Percentiles rank a stretch among this genome's conserved stretches.
Conservation (phyloP, 306 rosid species). For the Quercus mongolica region DNA sequence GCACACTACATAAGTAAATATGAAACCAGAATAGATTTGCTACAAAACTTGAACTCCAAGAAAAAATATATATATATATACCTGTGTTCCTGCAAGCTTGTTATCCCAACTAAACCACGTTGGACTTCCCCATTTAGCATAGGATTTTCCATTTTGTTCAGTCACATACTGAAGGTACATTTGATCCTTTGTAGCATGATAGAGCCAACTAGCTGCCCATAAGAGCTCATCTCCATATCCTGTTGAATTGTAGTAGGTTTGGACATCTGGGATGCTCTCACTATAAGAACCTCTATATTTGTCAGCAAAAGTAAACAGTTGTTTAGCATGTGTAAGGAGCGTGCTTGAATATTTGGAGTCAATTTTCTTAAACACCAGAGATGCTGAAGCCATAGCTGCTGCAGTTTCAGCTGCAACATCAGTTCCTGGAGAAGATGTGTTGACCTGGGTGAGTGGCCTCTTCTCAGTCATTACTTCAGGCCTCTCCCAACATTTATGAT, state of each 20-base stretch:
- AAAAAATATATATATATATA: conserved; percentile 2
- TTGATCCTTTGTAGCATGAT: conserved; percentile 78
- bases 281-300: conserved; percentile 53
- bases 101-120: conserved; percentile 99
- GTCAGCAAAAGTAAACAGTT: conserved; percentile 81
- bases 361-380: conserved; percentile 71
- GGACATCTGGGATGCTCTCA: conserved; percentile 65
- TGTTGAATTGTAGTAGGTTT: conserved; percentile 75
- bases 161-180: conserved; percentile 67
- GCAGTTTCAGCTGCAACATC: conserved; percentile 95
- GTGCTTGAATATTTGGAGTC: conserved; percentile 56
- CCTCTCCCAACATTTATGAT: conserved; percentile 86
- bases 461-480: conserved; percentile 71
- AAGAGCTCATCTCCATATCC: conserved; percentile 94
- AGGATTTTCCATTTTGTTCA: conserved; percentile 58
- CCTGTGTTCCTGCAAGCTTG: conserved; percentile 96
- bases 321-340: conserved; percentile 83
- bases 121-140: conserved; percentile 74
- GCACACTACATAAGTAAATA: conserved; percentile 13
- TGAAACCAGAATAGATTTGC: neutral
- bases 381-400: conserved; percentile 99
- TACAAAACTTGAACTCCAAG: neutral
- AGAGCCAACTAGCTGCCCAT: conserved; percentile 99
- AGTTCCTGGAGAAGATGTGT: conserved; percentile 72
- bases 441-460: conserved; percentile 79